A percentile compares a stretch with the other conserved stretches of the same genome.
Conservation (phyloP, 2,329 filamentous ascomycete species). For the Dryadomyces quercivorus region DNA sequence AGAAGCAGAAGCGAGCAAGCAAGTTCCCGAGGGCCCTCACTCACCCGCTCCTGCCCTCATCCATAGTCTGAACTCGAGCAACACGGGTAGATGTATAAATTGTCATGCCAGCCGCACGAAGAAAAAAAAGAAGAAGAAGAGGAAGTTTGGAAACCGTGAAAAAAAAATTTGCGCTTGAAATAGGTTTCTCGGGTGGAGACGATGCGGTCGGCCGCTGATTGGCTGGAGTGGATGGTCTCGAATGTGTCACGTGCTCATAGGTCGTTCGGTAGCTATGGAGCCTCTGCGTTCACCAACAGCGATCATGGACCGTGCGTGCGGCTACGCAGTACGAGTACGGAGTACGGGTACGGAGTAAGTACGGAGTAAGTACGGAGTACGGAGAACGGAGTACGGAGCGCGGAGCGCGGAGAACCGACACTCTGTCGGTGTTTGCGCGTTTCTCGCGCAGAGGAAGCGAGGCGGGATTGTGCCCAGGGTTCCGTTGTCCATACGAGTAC, state of each 20-base stretch:
- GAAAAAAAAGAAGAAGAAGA: slow-evolving; percentile 41
- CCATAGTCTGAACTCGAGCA: slow-evolving; percentile 48
- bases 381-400: too few relatives aligned
- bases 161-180: slow-evolving; percentile 11
- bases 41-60: slow-evolving; percentile 2
- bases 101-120: slow-evolving; percentile 71
- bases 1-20: slow-evolving; percentile 30
- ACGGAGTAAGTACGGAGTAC: too few relatives aligned
- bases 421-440: too few relatives aligned
- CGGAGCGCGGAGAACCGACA: too few relatives aligned
- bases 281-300: too few relatives aligned
- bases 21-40: slow-evolving; percentile 13
- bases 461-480: too few relatives aligned
- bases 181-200: slow-evolving; percentile 1
- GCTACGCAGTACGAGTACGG: neutral
- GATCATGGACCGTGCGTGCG: neutral
- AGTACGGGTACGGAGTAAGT: neutral
- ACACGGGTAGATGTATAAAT: slow-evolving; percentile 52
- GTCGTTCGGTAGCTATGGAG: too few relatives aligned
- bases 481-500: too few relatives aligned
- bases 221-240: neutral
- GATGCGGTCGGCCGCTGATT: neutral
- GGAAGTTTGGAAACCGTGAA: slow-evolving; percentile 12
- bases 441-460: too few relatives aligned
- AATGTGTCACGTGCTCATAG: neutral